Percentiles rank a stretch among this genome's conserved stretches.
Evolutionary conservation across 129 eudicot species (phyloP).

Genomic region (Artemisia tridentata): DNA sequence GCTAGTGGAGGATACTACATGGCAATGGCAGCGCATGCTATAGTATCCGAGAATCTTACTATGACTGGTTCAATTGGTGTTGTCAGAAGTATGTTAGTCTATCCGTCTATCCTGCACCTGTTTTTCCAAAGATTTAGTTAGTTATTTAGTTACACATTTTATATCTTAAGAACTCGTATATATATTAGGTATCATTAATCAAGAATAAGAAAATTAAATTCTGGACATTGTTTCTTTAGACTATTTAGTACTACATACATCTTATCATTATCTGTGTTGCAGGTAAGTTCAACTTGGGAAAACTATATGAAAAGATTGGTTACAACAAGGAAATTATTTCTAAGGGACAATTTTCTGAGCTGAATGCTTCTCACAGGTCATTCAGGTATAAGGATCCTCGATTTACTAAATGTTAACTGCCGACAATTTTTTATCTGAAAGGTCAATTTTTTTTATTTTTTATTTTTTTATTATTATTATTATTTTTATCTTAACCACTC

Average conservation of each 20-base stretch:
- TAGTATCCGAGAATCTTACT: constrained; percentile 79
- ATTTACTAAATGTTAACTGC: background rate
- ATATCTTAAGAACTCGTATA: background rate
- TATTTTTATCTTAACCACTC: constrained; percentile 8
- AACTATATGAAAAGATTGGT: constrained; percentile 78
- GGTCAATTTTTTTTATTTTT: background rate
- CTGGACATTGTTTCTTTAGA: too few relatives aligned
- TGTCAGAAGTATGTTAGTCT: constrained; percentile 46
- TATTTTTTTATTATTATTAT: too few relatives aligned
- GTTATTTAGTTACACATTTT: background rate
- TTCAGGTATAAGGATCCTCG: constrained; percentile 52
- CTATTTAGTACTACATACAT: background rate
- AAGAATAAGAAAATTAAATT: background rate
- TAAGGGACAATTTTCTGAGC: constrained; percentile 82
- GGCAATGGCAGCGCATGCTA: constrained; percentile 83
- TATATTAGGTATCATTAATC: background rate
- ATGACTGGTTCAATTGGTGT: constrained; percentile 93
- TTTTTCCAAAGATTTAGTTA: background rate
- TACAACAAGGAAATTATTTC: constrained; percentile 84
- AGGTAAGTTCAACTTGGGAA: constrained; percentile 70
- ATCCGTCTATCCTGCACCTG: background rate
- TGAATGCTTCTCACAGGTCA: constrained; percentile 65
- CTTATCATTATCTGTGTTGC: constrained; percentile 15
- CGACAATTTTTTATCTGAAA: background rate
- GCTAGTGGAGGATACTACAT: constrained; percentile 93